A percentile compares a stretch with the other conserved stretches of the same genome.
Evolutionary conservation across 1,139 yeast genomes (phyloP).

Genomic region (Lodderomyces pseudojiufengensis): DNA sequence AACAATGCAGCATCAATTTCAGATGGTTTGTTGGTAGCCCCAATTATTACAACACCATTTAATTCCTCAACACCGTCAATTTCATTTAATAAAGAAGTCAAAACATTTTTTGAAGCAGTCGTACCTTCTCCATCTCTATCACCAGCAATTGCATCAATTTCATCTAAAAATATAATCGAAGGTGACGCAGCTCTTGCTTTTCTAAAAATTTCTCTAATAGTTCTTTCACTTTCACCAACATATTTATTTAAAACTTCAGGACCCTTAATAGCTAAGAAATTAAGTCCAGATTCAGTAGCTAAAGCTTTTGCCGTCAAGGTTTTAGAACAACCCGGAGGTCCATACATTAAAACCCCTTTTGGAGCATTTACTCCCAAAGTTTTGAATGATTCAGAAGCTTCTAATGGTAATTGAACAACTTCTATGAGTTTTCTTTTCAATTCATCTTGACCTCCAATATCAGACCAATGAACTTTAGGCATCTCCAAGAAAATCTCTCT

Average conservation of each 20-base stretch:
- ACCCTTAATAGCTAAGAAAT: conserved; percentile 90
- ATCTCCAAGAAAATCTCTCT: conserved; percentile 89
- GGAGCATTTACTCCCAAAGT: conserved; percentile 85
- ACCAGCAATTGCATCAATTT: conserved; percentile 86
- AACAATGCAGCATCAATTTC: conserved; percentile 87
- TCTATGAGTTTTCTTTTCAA: conserved; percentile 77
- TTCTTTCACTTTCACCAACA: conserved; percentile 90
- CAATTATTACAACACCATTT: conserved; percentile 87
- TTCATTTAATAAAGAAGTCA: conserved; percentile 86
- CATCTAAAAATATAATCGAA: conserved; percentile 89
- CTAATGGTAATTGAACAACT: conserved; percentile 87
- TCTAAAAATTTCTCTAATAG: conserved; percentile 82
- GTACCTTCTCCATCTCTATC: conserved; percentile 62
- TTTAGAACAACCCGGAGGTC: conserved; percentile 97
- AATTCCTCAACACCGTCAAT: conserved; percentile 95
- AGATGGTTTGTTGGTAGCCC: conserved; percentile 94
- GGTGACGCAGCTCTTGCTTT: conserved; percentile 95
- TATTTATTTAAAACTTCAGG: conserved; percentile 93
- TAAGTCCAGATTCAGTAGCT: conserved; percentile 92
- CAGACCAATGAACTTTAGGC: conserved; percentile 91
- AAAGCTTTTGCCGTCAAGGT: conserved; percentile 91
- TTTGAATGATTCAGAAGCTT: conserved; percentile 73
- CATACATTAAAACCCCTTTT: conserved; percentile 83
- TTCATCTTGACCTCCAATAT: conserved; percentile 91
- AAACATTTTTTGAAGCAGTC: conserved; percentile 77